Conservation (phyloP, 208 protist species). For the Trypanosoma boissoni region DNA sequence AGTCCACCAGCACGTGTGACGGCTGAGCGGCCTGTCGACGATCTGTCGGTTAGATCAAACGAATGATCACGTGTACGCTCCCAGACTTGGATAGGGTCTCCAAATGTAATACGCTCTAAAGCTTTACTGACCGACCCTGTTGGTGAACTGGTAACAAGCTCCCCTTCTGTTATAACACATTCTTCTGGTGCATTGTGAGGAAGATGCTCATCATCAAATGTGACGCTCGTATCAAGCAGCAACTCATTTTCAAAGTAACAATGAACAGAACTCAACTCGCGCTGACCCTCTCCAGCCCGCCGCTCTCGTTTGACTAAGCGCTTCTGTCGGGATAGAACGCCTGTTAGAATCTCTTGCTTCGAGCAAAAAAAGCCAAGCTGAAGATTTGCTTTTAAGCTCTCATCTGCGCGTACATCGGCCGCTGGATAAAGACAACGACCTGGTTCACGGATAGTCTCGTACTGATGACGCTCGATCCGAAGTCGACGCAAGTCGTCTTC, state of each 20-base stretch:
- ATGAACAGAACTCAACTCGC: constrained; percentile 40
- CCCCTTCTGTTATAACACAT: constrained; percentile 43
- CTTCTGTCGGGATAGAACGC: neutral
- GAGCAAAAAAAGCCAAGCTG: constrained; percentile 84
- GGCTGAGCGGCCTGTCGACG: neutral
- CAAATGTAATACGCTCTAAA: constrained; percentile 64
- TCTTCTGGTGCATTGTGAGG: constrained; percentile 66
- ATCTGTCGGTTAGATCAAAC: constrained; percentile 12
- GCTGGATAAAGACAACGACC: constrained; percentile 77
- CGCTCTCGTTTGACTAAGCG: constrained; percentile 50
- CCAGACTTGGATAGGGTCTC: constrained; percentile 83
- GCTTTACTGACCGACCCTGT: constrained; percentile 38
- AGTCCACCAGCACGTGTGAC: constrained; percentile 18
- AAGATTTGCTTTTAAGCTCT: constrained; percentile 55
- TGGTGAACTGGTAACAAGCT: constrained; percentile 30
- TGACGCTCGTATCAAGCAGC: constrained; percentile 48
- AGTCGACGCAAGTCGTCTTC: constrained; percentile 40
- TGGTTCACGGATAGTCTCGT: constrained; percentile 70
- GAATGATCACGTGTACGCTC: constrained; percentile 34
- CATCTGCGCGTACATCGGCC: constrained; percentile 28
- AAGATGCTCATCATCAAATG: constrained; percentile 65
- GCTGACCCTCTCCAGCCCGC: constrained; percentile 21
- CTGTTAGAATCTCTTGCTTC: constrained; percentile 76
- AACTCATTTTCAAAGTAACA: constrained; percentile 79
- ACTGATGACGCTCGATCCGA: constrained; percentile 56